Conservation (phyloP, 331 rosid species). For the Telfairia occidentalis region DNA sequence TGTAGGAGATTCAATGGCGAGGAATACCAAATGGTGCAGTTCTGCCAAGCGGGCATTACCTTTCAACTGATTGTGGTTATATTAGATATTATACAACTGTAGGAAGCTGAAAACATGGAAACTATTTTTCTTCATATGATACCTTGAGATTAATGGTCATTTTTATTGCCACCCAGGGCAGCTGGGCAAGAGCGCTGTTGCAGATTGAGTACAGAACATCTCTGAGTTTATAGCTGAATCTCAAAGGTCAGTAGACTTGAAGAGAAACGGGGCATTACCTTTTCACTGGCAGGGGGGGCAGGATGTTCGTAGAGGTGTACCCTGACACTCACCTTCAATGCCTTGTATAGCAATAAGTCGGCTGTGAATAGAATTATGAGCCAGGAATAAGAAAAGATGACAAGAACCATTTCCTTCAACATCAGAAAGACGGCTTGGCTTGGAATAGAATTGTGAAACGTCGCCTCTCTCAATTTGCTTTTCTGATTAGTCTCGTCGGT, state of each 20-base stretch:
- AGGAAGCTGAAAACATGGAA: not conserved
- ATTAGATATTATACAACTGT: not conserved
- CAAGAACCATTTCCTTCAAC: too few relatives aligned
- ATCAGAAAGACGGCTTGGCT: too few relatives aligned
- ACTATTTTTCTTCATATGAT: not conserved
- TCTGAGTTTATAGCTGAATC: conserved; percentile 90
- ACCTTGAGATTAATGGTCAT: not conserved
- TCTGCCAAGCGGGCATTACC: not conserved
- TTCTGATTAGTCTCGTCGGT: too few relatives aligned
- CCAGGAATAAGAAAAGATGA: too few relatives aligned
- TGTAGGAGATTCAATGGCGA: too few relatives aligned
- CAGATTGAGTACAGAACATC: conserved; percentile 95
- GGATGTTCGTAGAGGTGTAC: not conserved
- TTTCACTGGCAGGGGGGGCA: conserved; percentile 74
- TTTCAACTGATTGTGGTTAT: not conserved
- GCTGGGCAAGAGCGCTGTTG: conserved; percentile 75
- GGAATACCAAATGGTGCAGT: too few relatives aligned
- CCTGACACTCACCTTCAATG: not conserved
- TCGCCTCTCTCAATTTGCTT: too few relatives aligned
- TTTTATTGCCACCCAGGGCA: conserved; percentile 39
- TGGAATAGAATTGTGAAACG: too few relatives aligned
- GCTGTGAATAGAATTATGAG: too few relatives aligned
- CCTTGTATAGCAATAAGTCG: too few relatives aligned
- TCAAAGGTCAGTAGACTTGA: conserved; percentile 80
- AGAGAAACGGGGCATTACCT: too few relatives aligned